phyloP scores from a whole-genome alignment of 2,329 filamentous ascomycete species.

The Myriosclerotinia scirpicola region DNA sequence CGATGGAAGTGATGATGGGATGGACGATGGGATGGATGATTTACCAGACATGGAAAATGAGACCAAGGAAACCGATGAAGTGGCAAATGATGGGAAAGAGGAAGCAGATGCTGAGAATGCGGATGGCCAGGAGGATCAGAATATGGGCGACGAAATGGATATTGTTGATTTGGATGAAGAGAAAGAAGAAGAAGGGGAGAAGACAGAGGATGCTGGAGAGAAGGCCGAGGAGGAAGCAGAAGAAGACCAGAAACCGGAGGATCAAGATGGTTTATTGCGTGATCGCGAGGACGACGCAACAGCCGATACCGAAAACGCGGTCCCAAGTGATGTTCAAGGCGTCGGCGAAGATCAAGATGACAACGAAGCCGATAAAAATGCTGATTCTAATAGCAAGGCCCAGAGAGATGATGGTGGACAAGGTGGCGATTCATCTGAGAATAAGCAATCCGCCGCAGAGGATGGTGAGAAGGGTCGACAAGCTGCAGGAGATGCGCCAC shows the following conservation, averaged over 20 bases:
- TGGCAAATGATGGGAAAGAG: slow-evolving; percentile 47
- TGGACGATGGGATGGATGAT: slow-evolving; percentile 51
- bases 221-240: slow-evolving; percentile 49
- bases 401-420: slow-evolving; percentile 66
- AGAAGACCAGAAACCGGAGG: slow-evolving; percentile 53
- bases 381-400: slow-evolving; percentile 59
- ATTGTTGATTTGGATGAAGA: slow-evolving; percentile 40
- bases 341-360: slow-evolving; percentile 66
- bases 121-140: slow-evolving; percentile 45
- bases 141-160: slow-evolving; percentile 41
- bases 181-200: slow-evolving; percentile 41
- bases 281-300: slow-evolving; percentile 50
- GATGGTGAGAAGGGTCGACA: slow-evolving; percentile 56
- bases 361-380: slow-evolving; percentile 61
- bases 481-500: slow-evolving; percentile 44
- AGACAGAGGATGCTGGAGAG: slow-evolving; percentile 54
- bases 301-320: slow-evolving; percentile 60
- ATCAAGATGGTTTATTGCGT: slow-evolving; percentile 44
- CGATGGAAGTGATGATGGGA: slow-evolving; percentile 40
- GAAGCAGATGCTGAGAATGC: slow-evolving; percentile 44
- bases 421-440: slow-evolving; percentile 63
- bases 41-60: slow-evolving; percentile 51
- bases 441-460: slow-evolving; percentile 62
- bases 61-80: slow-evolving; percentile 43
- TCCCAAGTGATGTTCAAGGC: slow-evolving; percentile 62